phyloP scores from a whole-genome alignment of 108 stramenopile species.

The Discostella stelligeroides region DNA sequence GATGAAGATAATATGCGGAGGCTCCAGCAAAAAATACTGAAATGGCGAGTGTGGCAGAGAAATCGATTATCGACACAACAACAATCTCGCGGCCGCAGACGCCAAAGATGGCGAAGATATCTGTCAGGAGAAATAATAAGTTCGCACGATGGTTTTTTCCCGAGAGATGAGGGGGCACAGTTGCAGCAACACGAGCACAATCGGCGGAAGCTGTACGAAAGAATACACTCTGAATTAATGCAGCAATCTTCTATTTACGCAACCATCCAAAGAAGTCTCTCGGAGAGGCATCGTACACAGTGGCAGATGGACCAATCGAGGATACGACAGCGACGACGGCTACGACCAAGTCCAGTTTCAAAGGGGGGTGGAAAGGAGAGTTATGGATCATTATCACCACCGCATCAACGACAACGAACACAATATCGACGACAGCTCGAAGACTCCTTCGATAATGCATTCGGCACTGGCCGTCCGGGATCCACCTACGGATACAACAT shows the following conservation, averaged over 20 bases:
- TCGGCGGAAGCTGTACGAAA: too few species aligned
- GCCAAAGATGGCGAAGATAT: too few species aligned
- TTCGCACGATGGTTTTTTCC: too few species aligned
- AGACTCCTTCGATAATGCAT: conserved; percentile 37
- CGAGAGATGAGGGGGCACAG: too few species aligned
- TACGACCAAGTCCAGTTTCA: background rate
- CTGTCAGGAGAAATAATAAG: too few species aligned
- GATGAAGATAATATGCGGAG: too few species aligned
- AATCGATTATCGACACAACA: too few species aligned
- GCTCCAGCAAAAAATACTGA: too few species aligned
- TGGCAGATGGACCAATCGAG: conserved; percentile 32
- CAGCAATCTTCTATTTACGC: conserved; percentile 8
- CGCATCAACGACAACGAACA: background rate
- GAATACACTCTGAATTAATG: conserved; percentile 1
- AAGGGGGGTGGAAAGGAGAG: background rate
- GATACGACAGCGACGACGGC: conserved; percentile 1
- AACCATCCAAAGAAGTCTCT: conserved; percentile 38
- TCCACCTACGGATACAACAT: conserved; percentile 46
- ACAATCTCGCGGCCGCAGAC: too few species aligned
- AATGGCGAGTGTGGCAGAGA: too few species aligned
- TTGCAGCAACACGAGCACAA: too few species aligned
- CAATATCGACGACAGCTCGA: conserved; percentile 24
- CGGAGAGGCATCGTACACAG: conserved; percentile 31
- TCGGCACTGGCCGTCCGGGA: conserved; percentile 9
- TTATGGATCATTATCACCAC: background rate